Evolutionary conservation across 441 rosid species (phyloP).

Genomic region (Eutrema salsugineum): DNA sequence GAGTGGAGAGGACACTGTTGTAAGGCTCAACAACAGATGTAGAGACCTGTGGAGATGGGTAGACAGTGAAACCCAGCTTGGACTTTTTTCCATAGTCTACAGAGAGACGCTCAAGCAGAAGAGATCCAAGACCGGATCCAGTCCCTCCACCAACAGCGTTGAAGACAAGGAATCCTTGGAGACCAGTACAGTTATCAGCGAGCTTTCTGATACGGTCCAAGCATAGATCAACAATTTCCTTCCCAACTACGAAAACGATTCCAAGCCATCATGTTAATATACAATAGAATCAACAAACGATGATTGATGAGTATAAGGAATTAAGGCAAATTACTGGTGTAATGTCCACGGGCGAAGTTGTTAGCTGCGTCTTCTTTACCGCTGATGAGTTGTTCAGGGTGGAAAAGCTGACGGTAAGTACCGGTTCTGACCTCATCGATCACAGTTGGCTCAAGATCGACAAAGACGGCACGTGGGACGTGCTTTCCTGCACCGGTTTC

Average conservation of each 20-base stretch:
- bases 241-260: conserved; percentile 27
- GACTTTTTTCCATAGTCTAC: conserved; percentile 44
- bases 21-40: conserved; percentile 59
- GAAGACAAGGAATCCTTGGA: conserved; percentile 40
- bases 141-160: conserved; percentile 47
- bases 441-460: conserved; percentile 29
- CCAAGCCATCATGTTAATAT: background rate
- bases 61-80: conserved; percentile 50
- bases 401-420: conserved; percentile 32
- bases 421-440: conserved; percentile 30
- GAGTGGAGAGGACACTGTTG: conserved; percentile 59
- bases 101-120: conserved; percentile 40
- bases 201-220: conserved; percentile 41
- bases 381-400: conserved; percentile 33
- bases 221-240: conserved; percentile 42
- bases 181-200: conserved; percentile 45
- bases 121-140: conserved; percentile 43
- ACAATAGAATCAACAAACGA: background rate
- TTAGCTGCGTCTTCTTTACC: conserved; percentile 33
- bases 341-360: conserved; percentile 34
- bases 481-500: conserved; percentile 30
- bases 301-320: background rate
- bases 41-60: conserved; percentile 55
- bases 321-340: conserved; percentile 2
- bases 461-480: conserved; percentile 28